Conservation (phyloP, 176 grass and related monocot genomes). For the Oryza punctata region DNA sequence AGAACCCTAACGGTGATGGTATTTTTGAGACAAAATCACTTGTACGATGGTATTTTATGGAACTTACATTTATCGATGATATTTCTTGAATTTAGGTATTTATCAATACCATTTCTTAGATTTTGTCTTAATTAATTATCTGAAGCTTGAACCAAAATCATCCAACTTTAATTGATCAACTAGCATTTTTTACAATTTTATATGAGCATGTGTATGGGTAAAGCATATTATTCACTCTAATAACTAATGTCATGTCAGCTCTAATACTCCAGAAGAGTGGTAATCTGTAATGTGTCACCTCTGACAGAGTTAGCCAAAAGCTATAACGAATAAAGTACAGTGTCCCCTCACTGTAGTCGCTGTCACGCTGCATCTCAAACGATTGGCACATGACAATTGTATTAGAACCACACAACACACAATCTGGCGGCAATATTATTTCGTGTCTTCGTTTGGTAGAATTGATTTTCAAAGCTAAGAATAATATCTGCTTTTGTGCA, state of each 20-base stretch:
- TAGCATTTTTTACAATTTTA: not conserved
- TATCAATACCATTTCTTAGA: too few relatives aligned
- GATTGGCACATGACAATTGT: slow-evolving; percentile 19
- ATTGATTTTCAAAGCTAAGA: not conserved
- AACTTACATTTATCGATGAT: too few relatives aligned
- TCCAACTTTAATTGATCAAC: not conserved
- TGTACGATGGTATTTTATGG: too few relatives aligned
- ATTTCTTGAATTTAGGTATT: too few relatives aligned
- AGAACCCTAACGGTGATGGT: too few relatives aligned
- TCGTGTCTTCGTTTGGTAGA: not conserved
- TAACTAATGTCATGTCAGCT: not conserved
- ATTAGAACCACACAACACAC: not conserved
- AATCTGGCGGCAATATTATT: not conserved
- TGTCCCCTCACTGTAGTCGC: not conserved
- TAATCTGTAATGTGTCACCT: not conserved
- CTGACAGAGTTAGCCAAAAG: not conserved
- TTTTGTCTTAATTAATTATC: not conserved
- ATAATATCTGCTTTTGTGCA: not conserved
- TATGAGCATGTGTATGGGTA: not conserved
- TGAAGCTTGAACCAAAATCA: not conserved
- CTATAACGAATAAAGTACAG: slow-evolving; percentile 5
- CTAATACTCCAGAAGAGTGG: not conserved
- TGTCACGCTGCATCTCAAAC: not conserved
- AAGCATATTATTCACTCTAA: not conserved
- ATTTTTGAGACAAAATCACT: too few relatives aligned